These are phyloP conservation scores for Colletotrichum caudatum DNA, from an alignment of 2,329 filamentous ascomycete species.

Conservation along the genomic window DNA sequence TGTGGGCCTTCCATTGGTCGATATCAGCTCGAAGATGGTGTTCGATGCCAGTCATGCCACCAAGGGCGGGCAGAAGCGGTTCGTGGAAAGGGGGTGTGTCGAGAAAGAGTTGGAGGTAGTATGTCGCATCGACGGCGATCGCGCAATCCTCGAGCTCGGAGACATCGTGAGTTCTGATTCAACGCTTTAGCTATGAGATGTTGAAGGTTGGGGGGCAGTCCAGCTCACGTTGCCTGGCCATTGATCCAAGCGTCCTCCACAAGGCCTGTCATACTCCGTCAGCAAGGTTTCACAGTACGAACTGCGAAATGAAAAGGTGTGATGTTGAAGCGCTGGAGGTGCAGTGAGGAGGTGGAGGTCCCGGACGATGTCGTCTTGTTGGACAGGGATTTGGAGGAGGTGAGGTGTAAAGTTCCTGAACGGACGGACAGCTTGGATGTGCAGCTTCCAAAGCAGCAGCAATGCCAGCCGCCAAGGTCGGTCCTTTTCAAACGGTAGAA, in stretches of 20 bases:
- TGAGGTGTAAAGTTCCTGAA: constrained; percentile 11
- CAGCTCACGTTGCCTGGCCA: constrained; percentile 49
- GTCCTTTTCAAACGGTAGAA: constrained; percentile 7
- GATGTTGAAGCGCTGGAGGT: neutral
- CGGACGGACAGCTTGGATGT: neutral
- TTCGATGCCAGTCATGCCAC: constrained; percentile 85
- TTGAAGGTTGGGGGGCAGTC: constrained; percentile 15
- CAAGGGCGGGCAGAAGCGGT: constrained; percentile 89
- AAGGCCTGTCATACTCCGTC: constrained; percentile 47
- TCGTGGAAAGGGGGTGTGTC: constrained; percentile 79
- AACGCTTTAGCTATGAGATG: constrained; percentile 20
- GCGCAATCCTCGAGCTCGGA: constrained; percentile 79
- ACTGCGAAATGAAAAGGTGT: neutral
- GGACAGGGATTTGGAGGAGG: constrained; percentile 3
- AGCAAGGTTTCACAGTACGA: constrained; percentile 16
- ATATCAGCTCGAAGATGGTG: constrained; percentile 82
- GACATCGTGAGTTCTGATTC: constrained; percentile 69
- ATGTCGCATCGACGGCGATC: constrained; percentile 88
- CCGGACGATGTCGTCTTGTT: constrained; percentile 8
- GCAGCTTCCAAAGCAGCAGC: constrained; percentile 3
- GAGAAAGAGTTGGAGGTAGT: constrained; percentile 86
- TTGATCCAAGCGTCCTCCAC: constrained; percentile 57
- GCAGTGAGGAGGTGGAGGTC: constrained; percentile 1
- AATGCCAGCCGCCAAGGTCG: neutral
- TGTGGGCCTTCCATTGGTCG: constrained; percentile 74